Conservation (phyloP, 176 grass and related monocot genomes). For the Zoysia pacifica region DNA sequence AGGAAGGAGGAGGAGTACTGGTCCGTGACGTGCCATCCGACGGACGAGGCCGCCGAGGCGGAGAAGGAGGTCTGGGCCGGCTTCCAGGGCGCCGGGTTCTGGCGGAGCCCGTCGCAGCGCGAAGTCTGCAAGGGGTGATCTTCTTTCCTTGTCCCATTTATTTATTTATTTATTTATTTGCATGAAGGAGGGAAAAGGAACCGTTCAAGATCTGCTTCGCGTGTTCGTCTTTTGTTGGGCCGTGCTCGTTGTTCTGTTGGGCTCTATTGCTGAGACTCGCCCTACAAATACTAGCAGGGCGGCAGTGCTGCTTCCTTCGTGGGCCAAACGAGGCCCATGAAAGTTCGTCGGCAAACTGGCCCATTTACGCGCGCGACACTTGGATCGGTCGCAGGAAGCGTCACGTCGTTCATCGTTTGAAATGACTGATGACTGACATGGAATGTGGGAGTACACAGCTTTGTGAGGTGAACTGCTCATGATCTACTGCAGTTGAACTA, state of each 20-base stretch:
- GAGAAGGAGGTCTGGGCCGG: conserved; percentile 66
- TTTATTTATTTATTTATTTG: no score
- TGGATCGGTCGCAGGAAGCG: neutral
- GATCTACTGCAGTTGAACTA: no score
- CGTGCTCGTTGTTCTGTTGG: no score
- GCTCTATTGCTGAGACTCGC: no score
- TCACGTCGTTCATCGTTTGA: neutral
- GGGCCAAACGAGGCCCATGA: no score
- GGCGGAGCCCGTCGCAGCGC: conserved; percentile 74
- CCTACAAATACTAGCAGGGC: no score
- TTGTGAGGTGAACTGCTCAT: no score
- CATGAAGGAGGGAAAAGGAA: conserved; percentile 7
- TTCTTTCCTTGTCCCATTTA: neutral
- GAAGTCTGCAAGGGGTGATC: conserved; percentile 36
- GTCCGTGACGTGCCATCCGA: neutral
- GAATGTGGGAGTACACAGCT: no score
- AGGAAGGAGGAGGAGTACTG: neutral
- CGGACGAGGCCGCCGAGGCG: conserved; percentile 37
- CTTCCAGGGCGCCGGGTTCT: conserved; percentile 81
- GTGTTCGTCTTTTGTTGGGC: neutral
- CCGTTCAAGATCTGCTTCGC: neutral
- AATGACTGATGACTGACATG: neutral
- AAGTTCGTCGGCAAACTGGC: no score
- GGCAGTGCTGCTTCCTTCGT: no score
- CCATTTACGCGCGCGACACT: no score